Percentiles rank a stretch among this genome's conserved stretches.
Evolutionary conservation across 2,329 filamentous ascomycete species (phyloP).

Genomic region (Pseudopyrenochaeta lycopersici): DNA sequence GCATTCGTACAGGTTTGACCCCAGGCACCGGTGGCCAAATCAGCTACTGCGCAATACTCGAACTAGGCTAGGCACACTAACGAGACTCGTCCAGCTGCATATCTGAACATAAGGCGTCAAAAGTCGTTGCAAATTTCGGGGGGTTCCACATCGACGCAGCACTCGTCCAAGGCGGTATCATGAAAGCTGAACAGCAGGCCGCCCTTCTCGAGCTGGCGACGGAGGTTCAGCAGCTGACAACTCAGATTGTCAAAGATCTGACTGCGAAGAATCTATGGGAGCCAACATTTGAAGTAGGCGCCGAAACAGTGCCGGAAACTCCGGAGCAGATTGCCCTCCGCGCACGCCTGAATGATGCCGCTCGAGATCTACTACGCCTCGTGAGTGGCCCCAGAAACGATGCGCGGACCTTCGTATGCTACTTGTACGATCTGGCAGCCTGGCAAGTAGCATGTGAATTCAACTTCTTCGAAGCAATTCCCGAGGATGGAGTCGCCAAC

Average conservation of each 20-base stretch:
- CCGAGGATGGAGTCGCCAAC: slow-evolving; percentile 1
- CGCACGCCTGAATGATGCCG: not conserved
- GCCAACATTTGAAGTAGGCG: slow-evolving; percentile 17
- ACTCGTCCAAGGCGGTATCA: not conserved
- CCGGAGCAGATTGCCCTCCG: not conserved
- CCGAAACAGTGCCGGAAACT: slow-evolving; percentile 4
- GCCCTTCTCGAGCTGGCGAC: slow-evolving; percentile 20
- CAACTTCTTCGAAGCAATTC: slow-evolving; percentile 12
- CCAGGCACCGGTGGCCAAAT: not conserved
- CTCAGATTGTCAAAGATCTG: slow-evolving; percentile 17
- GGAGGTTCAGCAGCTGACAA: slow-evolving; percentile 17
- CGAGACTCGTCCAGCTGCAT: not conserved
- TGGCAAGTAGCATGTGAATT: slow-evolving; percentile 16
- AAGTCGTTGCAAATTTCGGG: not conserved
- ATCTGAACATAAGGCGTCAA: not conserved
- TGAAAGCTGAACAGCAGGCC: slow-evolving; percentile 13
- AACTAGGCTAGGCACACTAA: not conserved
- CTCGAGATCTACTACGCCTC: not conserved
- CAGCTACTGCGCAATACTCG: not conserved
- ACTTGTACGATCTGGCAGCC: slow-evolving; percentile 13
- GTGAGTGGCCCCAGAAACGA: not conserved
- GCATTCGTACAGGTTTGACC: too few relatives aligned
- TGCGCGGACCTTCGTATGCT: not conserved
- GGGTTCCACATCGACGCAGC: not conserved
- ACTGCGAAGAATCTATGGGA: slow-evolving; percentile 11